These are phyloP conservation scores for Paramecium sexaurelia DNA, from an alignment of 73 alveolate species.

Conservation along the genomic window DNA sequence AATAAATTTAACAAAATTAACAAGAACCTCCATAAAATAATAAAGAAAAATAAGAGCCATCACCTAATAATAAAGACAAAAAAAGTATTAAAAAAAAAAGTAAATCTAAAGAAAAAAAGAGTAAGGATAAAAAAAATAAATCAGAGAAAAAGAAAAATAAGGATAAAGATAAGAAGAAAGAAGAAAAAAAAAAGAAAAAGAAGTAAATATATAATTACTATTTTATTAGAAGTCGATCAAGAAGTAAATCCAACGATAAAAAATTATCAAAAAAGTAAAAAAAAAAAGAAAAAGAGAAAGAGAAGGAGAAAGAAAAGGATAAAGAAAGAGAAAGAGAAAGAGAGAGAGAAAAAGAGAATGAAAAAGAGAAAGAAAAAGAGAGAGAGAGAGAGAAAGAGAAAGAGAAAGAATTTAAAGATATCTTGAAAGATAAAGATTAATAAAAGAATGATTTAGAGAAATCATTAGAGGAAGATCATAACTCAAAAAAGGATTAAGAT, in stretches of 20 bases:
- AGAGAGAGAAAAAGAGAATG: not conserved
- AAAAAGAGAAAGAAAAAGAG: slow-evolving; percentile 18
- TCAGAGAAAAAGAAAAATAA: slow-evolving; percentile 23
- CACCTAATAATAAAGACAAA: slow-evolving; percentile 13
- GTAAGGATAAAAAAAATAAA: slow-evolving; percentile 32
- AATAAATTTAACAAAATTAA: not conserved
- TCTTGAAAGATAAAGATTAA: not conserved
- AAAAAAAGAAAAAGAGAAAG: slow-evolving; percentile 16
- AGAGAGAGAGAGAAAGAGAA: not conserved
- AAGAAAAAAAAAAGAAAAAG: slow-evolving; percentile 19
- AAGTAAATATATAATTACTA: not conserved
- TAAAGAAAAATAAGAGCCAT: not conserved
- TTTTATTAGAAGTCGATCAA: slow-evolving; percentile 9
- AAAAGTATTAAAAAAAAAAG: not conserved
- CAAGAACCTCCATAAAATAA: not conserved
- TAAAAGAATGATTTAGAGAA: slow-evolving; percentile 3
- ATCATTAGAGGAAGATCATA: not conserved
- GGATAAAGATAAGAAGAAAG: not conserved
- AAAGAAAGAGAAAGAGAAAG: slow-evolving; percentile 4
- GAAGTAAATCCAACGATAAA: slow-evolving; percentile 36
- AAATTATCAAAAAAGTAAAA: slow-evolving; percentile 8
- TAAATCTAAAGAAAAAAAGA: slow-evolving; percentile 4
- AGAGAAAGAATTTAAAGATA: too few relatives aligned
- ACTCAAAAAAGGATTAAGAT: not conserved
- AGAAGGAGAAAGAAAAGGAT: not conserved